Base-by-base conservation (phyloP, 2,329 filamentous ascomycete genomes). In the Diaporthe sp. region DNA sequence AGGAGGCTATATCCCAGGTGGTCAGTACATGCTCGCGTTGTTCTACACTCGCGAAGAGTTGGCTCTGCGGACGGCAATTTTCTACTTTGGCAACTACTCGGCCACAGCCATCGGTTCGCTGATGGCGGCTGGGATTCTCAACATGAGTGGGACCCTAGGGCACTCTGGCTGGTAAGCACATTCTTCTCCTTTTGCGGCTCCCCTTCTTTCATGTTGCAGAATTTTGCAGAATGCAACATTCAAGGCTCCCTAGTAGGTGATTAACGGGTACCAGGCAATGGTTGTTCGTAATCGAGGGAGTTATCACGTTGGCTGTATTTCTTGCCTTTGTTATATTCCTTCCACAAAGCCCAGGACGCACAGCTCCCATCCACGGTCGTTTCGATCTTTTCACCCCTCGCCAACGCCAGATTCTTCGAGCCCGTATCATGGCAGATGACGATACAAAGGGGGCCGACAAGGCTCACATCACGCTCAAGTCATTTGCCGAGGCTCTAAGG, bases 61-160 rank as follows among this genome's bases (percentile, higher is more conserved):
- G 1, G 85, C 83, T 77, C 81, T 85, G 28, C 83, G 85, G 17
- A 83, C 85, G 7, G 84, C 83, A 20, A 76, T 86, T 1, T 86
- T 87, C 78, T 87, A 85, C 77, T 84, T 86, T 49, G 85, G 85
- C 0, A 85, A 86, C 58, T 83, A 86, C 76, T 83, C 85, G 34
- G 84, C 77, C 17, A 65, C 76, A 3, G 78, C 74, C 2, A 75
- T 70, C 4, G 75, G 72, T 9, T 77, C 77, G 0, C 73, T 79
- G 31, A 76, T 79, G 1, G 77, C 77, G 3, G 74, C 74, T 12
- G 75, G 75, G 1, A 72, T 78, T 3, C 55, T 78, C 20, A 37
- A 74, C 3, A 58, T 79, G 49, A 51, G 67, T 15, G 74, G 76
- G 1, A 71, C 22, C 5, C 20, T 17, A 15, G 77, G 77, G 5